phyloP scores from a whole-genome alignment of 768 basidiomycete species.

The Trametes elegans region DNA sequence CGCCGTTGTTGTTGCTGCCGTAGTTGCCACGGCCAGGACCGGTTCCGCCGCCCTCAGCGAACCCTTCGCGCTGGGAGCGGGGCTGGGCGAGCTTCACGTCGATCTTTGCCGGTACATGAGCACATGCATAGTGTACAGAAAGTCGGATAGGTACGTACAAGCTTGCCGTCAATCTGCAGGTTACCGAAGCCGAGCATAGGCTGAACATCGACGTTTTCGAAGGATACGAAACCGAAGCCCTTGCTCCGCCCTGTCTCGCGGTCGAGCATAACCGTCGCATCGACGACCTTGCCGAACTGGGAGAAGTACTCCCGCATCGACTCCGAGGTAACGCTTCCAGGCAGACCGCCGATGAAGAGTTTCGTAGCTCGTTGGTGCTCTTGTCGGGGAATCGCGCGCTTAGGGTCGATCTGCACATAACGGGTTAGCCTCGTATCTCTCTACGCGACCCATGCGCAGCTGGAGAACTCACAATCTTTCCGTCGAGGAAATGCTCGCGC shows the following conservation, averaged over 20 bases:
- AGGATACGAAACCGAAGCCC: constrained; percentile 97
- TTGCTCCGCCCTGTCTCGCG: constrained; percentile 93
- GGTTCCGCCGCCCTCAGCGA: constrained; percentile 49
- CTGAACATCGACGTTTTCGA: constrained; percentile 88
- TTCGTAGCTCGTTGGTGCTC: constrained; percentile 94
- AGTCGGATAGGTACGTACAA: constrained; percentile 50
- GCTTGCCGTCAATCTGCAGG: constrained; percentile 91
- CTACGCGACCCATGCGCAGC: background rate
- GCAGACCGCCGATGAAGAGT: constrained; percentile 93
- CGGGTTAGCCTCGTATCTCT: constrained; percentile 3
- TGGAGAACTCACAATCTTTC: constrained; percentile 80
- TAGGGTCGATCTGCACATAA: constrained; percentile 88
- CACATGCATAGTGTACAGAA: constrained; percentile 1
- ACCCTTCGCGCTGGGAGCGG: constrained; percentile 72
- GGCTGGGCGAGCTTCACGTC: constrained; percentile 98
- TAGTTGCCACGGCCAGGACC: constrained; percentile 36
- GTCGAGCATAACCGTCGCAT: constrained; percentile 98
- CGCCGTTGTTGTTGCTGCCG: constrained; percentile 36
- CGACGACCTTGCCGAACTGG: constrained; percentile 93
- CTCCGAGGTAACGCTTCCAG: constrained; percentile 89
- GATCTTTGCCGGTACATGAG: constrained; percentile 54
- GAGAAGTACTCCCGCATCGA: constrained; percentile 92
- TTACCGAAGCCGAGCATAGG: constrained; percentile 87
- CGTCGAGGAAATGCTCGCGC: constrained; percentile 91
- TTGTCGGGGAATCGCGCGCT: constrained; percentile 94